Conservation (phyloP, 345 rosid genomes). For the Isatis tinctoria region DNA sequence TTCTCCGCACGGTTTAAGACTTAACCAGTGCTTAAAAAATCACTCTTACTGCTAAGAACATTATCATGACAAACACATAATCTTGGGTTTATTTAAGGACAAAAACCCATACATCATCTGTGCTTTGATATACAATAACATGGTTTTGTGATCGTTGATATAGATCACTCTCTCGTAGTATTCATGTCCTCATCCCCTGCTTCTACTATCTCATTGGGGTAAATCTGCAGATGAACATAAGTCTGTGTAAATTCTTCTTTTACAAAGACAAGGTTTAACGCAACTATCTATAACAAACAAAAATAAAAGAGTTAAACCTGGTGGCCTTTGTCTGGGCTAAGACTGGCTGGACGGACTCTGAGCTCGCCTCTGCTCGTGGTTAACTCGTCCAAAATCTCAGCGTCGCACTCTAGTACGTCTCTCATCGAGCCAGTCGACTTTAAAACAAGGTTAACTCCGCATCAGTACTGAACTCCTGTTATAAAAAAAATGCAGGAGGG, state of each 20-base stretch:
- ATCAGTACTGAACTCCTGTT: not conserved
- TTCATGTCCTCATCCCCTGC: not conserved
- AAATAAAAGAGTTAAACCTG: not conserved
- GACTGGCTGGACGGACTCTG: conserved; percentile 47
- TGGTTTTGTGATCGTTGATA: not conserved
- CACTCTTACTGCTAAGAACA: not conserved
- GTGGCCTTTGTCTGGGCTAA: conserved; percentile 18
- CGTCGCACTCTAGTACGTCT: conserved; percentile 3
- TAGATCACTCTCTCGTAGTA: not conserved
- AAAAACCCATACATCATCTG: not conserved
- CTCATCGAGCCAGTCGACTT: conserved; percentile 7
- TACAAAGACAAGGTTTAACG: not conserved
- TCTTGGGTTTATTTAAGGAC: not conserved
- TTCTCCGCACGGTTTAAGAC: not conserved
- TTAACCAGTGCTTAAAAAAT: not conserved
- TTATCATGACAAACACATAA: not conserved
- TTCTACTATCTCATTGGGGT: conserved; percentile 5
- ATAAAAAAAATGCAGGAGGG: too few relatives aligned
- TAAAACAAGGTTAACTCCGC: not conserved
- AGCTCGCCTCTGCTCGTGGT: conserved; percentile 79
- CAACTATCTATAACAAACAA: not conserved
- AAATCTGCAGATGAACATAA: conserved; percentile 4
- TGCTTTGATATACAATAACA: not conserved
- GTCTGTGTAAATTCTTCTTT: not conserved
- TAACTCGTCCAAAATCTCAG: conserved; percentile 62